These are phyloP conservation scores for Osmanthus fragrans DNA, from an alignment of 257 asterid species.

Conservation along the genomic window DNA sequence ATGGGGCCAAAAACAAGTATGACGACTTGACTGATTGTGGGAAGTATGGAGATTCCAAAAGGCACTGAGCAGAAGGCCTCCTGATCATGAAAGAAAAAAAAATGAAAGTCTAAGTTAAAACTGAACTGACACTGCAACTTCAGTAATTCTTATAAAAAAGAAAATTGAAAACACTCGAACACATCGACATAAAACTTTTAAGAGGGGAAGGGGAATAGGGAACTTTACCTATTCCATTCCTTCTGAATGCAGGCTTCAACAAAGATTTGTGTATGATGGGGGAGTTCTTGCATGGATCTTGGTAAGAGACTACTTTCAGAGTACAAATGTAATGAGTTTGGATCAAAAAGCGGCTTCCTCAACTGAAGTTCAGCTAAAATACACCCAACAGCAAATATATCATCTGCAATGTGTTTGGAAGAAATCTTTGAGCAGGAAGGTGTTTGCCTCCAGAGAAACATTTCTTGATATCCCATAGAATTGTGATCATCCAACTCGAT, in stretches of 20 bases:
- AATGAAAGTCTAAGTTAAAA: slow-evolving; percentile 15
- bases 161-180: slow-evolving; percentile 10
- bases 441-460: slow-evolving; percentile 69
- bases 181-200: slow-evolving; percentile 11
- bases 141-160: slow-evolving; percentile 1
- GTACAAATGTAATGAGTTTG: slow-evolving; percentile 50
- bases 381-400: slow-evolving; percentile 90
- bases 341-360: slow-evolving; percentile 82
- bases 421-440: slow-evolving; percentile 35
- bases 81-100: slow-evolving; percentile 41
- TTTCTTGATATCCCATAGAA: slow-evolving; percentile 76
- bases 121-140: slow-evolving; percentile 2
- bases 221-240: slow-evolving; percentile 77
- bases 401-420: slow-evolving; percentile 61
- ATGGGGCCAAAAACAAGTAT: slow-evolving; percentile 81
- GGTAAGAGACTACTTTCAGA: slow-evolving; percentile 70
- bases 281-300: slow-evolving; percentile 64
- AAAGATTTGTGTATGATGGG: slow-evolving; percentile 56
- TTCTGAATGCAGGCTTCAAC: slow-evolving; percentile 82
- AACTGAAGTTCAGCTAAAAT: slow-evolving; percentile 84
- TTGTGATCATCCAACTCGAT: slow-evolving; percentile 64
- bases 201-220: slow-evolving; percentile 17
- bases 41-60: slow-evolving; percentile 92
- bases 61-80: slow-evolving; percentile 91
- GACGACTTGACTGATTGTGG: slow-evolving; percentile 70